phyloP scores from a whole-genome alignment of 1,139 yeast genomes.

The Debaryomyces udenii region DNA sequence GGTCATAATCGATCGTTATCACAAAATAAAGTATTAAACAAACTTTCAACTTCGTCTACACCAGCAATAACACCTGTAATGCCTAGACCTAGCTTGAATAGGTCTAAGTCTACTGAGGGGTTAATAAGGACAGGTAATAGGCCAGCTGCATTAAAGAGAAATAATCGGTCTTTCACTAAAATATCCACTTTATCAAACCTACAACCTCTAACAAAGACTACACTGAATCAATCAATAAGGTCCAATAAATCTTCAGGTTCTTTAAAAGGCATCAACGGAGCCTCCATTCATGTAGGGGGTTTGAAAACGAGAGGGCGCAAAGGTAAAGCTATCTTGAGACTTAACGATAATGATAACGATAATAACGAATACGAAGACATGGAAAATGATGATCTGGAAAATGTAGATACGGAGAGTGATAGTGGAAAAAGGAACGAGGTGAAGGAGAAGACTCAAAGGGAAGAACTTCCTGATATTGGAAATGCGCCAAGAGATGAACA shows the following conservation, averaged over 20 bases:
- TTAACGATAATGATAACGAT: conserved; percentile 36
- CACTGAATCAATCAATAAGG: conserved; percentile 33
- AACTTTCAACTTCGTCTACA: conserved; percentile 21
- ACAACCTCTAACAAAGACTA: conserved; percentile 46
- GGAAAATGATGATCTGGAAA: conserved; percentile 14
- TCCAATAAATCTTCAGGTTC: conserved; percentile 40
- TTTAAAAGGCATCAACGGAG: conserved; percentile 32
- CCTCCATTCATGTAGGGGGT: conserved; percentile 26
- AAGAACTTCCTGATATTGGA: not conserved
- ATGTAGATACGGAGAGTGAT: conserved; percentile 9
- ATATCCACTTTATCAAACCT: conserved; percentile 37
- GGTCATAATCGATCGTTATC: conserved; percentile 38
- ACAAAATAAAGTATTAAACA: conserved; percentile 31
- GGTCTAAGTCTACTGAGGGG: conserved; percentile 51
- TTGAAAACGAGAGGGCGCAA: conserved; percentile 43
- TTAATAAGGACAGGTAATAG: conserved; percentile 28
- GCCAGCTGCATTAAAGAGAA: conserved; percentile 33
- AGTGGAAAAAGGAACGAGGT: conserved; percentile 15
- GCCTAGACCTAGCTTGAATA: conserved; percentile 36
- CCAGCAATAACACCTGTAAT: conserved; percentile 16
- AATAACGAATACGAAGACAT: conserved; percentile 38
- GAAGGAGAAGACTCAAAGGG: not conserved
- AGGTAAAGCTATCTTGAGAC: conserved; percentile 43
- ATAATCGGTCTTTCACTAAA: conserved; percentile 34
- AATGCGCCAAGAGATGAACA: not conserved